Percentiles rank a stretch among this genome's conserved stretches.
phyloP scores from a whole-genome alignment of 352 stramenopile genomes.

The Pythium guiyangense region DNA sequence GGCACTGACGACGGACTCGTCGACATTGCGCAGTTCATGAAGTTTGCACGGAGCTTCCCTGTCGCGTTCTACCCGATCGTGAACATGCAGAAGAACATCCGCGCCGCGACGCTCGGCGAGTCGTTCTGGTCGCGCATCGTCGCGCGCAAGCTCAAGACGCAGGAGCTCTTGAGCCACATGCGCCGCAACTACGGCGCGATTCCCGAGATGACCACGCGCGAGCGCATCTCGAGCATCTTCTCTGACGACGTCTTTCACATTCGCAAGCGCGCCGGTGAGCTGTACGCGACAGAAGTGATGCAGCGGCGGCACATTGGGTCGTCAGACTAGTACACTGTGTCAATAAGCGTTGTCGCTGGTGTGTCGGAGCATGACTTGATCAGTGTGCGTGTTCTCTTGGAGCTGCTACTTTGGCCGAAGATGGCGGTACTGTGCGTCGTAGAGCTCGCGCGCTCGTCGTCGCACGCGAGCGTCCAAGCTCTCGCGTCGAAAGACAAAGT shows the following conservation, averaged over 20 bases:
- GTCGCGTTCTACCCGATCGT: conserved; percentile 52
- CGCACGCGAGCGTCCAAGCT: conserved; percentile 24
- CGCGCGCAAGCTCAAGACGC: conserved; percentile 43
- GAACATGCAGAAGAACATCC: conserved; percentile 57
- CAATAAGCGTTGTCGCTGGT: background rate
- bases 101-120: conserved; percentile 32
- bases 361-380: background rate
- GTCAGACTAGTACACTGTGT: background rate
- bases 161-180: conserved; percentile 57
- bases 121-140: conserved; percentile 38
- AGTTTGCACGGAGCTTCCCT: conserved; percentile 40
- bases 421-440: conserved; percentile 17
- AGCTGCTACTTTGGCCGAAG: background rate
- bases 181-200: conserved; percentile 41
- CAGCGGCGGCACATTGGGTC: conserved; percentile 25
- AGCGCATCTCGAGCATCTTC: conserved; percentile 42
- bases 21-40: conserved; percentile 46
- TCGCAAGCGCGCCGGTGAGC: conserved; percentile 41
- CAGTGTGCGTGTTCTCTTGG: background rate
- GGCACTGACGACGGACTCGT: conserved; percentile 35
- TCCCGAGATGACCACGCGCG: conserved; percentile 31
- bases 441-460: conserved; percentile 32
- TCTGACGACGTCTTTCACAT: conserved; percentile 34
- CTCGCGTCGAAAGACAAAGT: conserved; percentile 22
- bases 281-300: conserved; percentile 38